Conservation (phyloP, 176 grass and related monocot species). For the sorghum (Sorghum bicolor) region Sorghum_bicolor_NCBIv3 NC_012872.2:68264501-68265000, state of each 20-base stretch:
- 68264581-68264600: conserved; percentile 70
- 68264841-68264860: conserved; percentile 48
- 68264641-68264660: conserved; percentile 89
- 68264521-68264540: neutral
- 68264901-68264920: conserved; percentile 95
- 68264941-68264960: conserved; percentile 51
- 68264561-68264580: conserved; percentile 15
- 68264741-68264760: neutral
- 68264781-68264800: neutral
- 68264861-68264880: conserved; percentile 81
- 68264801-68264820: neutral
- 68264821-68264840: neutral
- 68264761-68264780: neutral
- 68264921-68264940: conserved; percentile 78
- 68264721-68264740: neutral
- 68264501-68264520: neutral
- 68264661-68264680: conserved; percentile 52
- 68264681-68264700: neutral
- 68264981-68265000: neutral
- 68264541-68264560: neutral
- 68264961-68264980: conserved; percentile 1
- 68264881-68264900: conserved; percentile 73
- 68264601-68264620: conserved; percentile 81
- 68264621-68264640: conserved; percentile 92
- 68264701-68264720: neutral